Conservation (phyloP, 202 grass and related monocot genomes). For the Panicum hallii region DNA sequence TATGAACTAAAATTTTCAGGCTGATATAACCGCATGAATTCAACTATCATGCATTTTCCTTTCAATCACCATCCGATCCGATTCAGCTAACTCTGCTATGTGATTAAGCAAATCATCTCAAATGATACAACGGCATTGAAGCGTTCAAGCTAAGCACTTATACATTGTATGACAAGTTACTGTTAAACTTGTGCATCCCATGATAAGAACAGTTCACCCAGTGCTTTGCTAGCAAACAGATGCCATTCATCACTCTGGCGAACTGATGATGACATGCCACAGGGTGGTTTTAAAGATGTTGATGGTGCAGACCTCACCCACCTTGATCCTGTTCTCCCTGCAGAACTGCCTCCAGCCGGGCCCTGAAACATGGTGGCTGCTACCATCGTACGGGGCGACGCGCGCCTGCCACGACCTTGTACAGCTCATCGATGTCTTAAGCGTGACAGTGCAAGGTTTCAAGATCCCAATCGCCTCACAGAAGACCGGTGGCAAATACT, state of each 20-base stretch:
- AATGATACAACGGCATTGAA: not conserved
- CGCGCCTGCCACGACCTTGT: constrained; percentile 27
- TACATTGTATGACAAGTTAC: not conserved
- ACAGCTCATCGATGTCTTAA: not conserved
- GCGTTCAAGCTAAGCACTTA: not conserved
- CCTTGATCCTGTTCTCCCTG: constrained; percentile 28
- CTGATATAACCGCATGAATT: no score
- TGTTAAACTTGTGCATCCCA: not conserved
- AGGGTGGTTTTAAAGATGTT: not conserved
- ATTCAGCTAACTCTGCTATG: not conserved
- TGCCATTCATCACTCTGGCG: not conserved
- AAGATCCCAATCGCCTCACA: not conserved
- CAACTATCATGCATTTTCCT: not conserved
- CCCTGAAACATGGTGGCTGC: not conserved
- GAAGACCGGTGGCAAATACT: constrained; percentile 3
- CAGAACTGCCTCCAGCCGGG: constrained; percentile 11
- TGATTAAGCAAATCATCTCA: not conserved
- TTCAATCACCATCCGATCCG: not conserved
- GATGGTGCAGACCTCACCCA: constrained; percentile 31
- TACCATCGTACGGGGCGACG: not conserved
- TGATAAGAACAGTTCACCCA: not conserved
- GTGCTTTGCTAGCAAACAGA: not conserved
- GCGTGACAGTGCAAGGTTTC: constrained; percentile 1
- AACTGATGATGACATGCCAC: not conserved
- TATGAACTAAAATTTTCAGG: no score